A percentile compares a stretch with the other conserved stretches of the same genome.
These are phyloP conservation scores for Gleditsia sinensis DNA, from an alignment of 306 rosid species.

Conservation along the genomic window DNA sequence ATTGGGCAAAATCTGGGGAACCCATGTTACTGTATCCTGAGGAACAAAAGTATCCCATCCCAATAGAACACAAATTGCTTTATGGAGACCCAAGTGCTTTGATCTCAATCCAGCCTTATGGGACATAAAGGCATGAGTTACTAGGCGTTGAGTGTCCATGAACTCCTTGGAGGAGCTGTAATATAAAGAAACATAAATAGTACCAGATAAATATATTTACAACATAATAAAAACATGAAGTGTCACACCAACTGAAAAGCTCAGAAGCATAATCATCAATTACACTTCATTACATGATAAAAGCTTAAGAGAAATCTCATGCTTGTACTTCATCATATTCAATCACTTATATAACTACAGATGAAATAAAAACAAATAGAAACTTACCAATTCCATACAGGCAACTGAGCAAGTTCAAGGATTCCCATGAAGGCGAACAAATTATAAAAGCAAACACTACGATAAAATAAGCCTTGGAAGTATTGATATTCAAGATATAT, in stretches of 20 bases:
- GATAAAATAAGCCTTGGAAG: not conserved
- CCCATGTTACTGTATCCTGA: conserved; percentile 78
- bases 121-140: conserved; percentile 95
- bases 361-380: not conserved
- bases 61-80: conserved; percentile 86
- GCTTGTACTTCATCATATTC: not conserved
- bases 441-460: not conserved
- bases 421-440: not conserved
- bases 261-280: not conserved
- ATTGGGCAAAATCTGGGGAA: conserved; percentile 70
- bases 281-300: not conserved
- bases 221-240: not conserved
- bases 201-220: conserved; percentile 12
- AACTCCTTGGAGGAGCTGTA: conserved; percentile 91
- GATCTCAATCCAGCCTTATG: conserved; percentile 79
- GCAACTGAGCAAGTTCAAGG: conserved; percentile 26
- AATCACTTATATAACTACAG: not conserved
- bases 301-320: not conserved
- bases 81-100: conserved; percentile 83
- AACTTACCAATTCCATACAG: not conserved
- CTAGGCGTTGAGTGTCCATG: conserved; percentile 86
- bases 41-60: conserved; percentile 88
- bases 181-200: conserved; percentile 33
- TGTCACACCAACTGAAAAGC: not conserved
- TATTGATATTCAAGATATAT: not conserved